Evolutionary conservation across 257 asterid species (phyloP), one percentile per base, ranked within the genome.

Genomic region (Voacanga thouarsii): DNA sequence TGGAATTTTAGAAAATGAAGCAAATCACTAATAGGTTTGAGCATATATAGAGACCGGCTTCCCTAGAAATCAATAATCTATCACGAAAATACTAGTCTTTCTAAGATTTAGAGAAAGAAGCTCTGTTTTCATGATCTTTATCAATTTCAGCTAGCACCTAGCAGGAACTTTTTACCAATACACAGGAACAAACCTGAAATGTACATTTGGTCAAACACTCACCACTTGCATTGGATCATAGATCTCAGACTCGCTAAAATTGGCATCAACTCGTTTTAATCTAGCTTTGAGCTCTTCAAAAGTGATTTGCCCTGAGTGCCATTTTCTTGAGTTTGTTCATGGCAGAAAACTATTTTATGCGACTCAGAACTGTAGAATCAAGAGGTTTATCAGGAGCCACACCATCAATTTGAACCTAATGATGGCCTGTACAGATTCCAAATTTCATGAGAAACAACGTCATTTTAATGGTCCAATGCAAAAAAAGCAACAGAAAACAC

Each of bases 401-500:
- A 53, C 98, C 98, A 64, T 90, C 97, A 80, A 92, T 89, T 87
- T 94, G 98, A 89, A 94, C 98, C 98, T 97, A 94, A 18, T 97
- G 97, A 88, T 94, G 97, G 88, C 98, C 98, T 94, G 78, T 68
- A 30, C 44, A 79, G 71, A 70, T 71, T 80, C 67, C 15, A 78
- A 79, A 51, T 23, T 55, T 41, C 47, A 65, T 76, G 23, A 50
- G 78, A 63, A 15, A 74, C 66, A 53, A 30, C 75, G 4, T 64
- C n/a, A 75, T 39, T 15, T 9, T 33, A 63, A 24, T 44, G 41
- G 10, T 44, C 74, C 6, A 15, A 5, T 44, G 30, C 74, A 41
- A 10, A 55, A 26, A 33, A 33, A 26, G n/a, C 14, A n/a, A n/a
- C n/a, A n/a, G n/a, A n/a, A n/a, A n/a, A n/a, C n/a, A n/a, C n/a